phyloP scores from a whole-genome alignment of 2,329 filamentous ascomycete genomes.

The Elsinoe australis region DNA sequence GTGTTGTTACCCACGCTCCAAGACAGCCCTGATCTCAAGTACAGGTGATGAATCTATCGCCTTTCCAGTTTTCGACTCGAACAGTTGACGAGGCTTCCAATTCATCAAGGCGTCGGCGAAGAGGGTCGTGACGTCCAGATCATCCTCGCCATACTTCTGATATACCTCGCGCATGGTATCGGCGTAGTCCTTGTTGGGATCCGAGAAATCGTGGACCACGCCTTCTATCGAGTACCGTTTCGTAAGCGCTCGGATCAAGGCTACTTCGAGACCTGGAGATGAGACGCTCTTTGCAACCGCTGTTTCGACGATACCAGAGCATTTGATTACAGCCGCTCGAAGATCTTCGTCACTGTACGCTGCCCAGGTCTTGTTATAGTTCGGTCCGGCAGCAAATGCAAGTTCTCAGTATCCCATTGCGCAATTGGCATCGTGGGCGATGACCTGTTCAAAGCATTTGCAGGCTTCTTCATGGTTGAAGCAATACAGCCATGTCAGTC shows the following conservation, averaged over 20 bases:
- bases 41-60: slow-evolving; percentile 50
- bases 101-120: slow-evolving; percentile 62
- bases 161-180: slow-evolving; percentile 54
- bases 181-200: slow-evolving; percentile 55
- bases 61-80: slow-evolving; percentile 52
- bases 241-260: slow-evolving; percentile 56
- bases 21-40: slow-evolving; percentile 49
- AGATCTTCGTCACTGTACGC: slow-evolving; percentile 56
- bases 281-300: slow-evolving; percentile 40
- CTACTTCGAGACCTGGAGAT: slow-evolving; percentile 49
- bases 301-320: slow-evolving; percentile 41
- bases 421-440: slow-evolving; percentile 46
- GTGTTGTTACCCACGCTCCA: slow-evolving; percentile 51
- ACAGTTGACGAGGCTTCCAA: slow-evolving; percentile 57
- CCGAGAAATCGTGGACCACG: slow-evolving; percentile 24
- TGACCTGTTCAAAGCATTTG: slow-evolving; percentile 56
- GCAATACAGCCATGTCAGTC: slow-evolving; percentile 64
- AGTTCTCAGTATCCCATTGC: slow-evolving; percentile 63
- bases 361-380: slow-evolving; percentile 74
- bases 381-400: slow-evolving; percentile 64
- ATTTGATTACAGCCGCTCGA: neutral
- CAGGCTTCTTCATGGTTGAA: slow-evolving; percentile 70
- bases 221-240: slow-evolving; percentile 48
- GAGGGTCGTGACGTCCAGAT: slow-evolving; percentile 56
- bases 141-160: slow-evolving; percentile 42